Evolutionary conservation across 1,284 basidiomycete genomes (phyloP).

Genomic region (Puccinia novopanici): DNA sequence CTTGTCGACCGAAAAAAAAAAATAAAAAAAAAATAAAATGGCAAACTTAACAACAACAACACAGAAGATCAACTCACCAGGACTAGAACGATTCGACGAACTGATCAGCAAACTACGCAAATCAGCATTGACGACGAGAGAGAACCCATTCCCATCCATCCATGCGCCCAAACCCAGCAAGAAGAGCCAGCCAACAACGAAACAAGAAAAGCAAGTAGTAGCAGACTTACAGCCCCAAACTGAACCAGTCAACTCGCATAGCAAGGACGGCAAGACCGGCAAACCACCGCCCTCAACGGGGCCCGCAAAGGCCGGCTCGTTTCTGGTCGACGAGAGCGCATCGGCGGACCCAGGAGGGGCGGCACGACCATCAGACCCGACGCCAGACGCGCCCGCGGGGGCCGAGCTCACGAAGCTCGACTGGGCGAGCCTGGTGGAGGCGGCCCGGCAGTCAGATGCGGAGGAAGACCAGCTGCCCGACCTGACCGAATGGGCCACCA

Average conservation of each 20-base stretch:
- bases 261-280: too few relatives aligned
- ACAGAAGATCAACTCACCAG: slow-evolving; percentile 8
- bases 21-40: too few relatives aligned
- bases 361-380: background rate
- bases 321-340: background rate
- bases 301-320: too few relatives aligned
- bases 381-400: background rate
- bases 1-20: too few relatives aligned
- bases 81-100: slow-evolving; percentile 12
- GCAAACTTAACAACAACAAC: background rate
- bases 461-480: slow-evolving; percentile 26
- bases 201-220: too few relatives aligned
- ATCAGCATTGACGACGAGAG: background rate
- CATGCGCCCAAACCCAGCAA: background rate
- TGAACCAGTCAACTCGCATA: too few relatives aligned
- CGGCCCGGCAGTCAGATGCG: slow-evolving; percentile 8
- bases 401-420: background rate
- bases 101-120: slow-evolving; percentile 2
- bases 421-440: slow-evolving; percentile 31
- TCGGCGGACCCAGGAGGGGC: background rate
- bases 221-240: background rate
- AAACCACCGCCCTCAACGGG: too few relatives aligned
- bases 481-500: slow-evolving; percentile 26
- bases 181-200: background rate
- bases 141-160: background rate